Percentiles rank a stretch among this genome's conserved stretches.
phyloP scores from a whole-genome alignment of 2,329 filamentous ascomycete species.

The Chrysoporthe puriensis region DNA sequence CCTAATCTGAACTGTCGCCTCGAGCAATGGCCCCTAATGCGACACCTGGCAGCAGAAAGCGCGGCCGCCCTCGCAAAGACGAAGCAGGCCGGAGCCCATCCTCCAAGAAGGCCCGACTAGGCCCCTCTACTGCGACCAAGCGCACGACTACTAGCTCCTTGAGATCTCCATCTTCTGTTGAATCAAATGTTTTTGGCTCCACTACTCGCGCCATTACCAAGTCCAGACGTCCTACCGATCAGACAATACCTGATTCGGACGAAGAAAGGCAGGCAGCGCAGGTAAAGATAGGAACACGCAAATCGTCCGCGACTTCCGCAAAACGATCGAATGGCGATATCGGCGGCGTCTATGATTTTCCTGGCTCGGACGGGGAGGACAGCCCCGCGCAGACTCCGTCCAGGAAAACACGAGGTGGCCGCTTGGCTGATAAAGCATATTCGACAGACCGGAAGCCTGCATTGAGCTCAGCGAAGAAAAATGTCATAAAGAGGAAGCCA shows the following conservation, averaged over 20 bases:
- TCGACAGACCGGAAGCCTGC: background rate
- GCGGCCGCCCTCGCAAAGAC: conserved; percentile 27
- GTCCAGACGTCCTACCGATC: conserved; percentile 8
- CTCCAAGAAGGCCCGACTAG: conserved; percentile 31
- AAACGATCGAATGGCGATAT: background rate
- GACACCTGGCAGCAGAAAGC: conserved; percentile 18
- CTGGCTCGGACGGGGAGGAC: conserved; percentile 29
- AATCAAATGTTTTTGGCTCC: conserved; percentile 25
- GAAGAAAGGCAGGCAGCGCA: conserved; percentile 27
- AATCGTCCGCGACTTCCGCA: conserved; percentile 3
- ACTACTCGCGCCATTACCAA: background rate
- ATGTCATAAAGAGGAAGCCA: background rate
- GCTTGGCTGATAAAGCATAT: background rate
- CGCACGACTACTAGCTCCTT: conserved; percentile 32
- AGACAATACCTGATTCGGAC: conserved; percentile 31
- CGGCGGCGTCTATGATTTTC: conserved; percentile 30
- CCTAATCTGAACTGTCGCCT: background rate
- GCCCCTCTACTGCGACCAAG: conserved; percentile 20
- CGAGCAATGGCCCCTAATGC: conserved; percentile 20
- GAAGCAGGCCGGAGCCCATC: conserved; percentile 9
- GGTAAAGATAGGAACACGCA: background rate
- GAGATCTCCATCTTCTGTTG: conserved; percentile 18
- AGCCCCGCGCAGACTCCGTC: conserved; percentile 13
- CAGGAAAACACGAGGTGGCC: conserved; percentile 1
- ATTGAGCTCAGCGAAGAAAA: background rate